Evolutionary conservation across 108 stramenopile genomes (phyloP).

Genomic region (Epipyxis sp.): DNA sequence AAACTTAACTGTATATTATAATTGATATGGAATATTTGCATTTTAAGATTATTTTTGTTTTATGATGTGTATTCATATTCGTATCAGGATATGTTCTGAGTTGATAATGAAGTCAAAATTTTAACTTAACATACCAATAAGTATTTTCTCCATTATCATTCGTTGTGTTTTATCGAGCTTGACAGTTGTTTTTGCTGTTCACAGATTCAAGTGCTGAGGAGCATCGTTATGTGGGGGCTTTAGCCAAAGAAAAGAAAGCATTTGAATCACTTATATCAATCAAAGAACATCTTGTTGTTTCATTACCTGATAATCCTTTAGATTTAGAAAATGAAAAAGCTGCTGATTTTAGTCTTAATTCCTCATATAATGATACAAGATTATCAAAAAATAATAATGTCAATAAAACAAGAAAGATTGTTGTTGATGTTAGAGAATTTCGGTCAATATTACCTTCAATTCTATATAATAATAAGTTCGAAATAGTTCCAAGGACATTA

Average conservation of each 20-base stretch:
- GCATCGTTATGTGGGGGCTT: constrained; percentile 74
- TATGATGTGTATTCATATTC: too few relatives aligned
- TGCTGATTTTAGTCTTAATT: neutral
- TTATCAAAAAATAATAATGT: neutral
- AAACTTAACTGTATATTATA: neutral
- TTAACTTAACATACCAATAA: too few relatives aligned
- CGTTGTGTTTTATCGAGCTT: neutral
- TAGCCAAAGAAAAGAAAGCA: constrained; percentile 81
- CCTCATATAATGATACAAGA: neutral
- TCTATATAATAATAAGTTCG: constrained; percentile 69
- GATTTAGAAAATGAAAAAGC: neutral
- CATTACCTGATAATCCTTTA: constrained; percentile 3
- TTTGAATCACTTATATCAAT: constrained; percentile 86
- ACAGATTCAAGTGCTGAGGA: constrained; percentile 88
- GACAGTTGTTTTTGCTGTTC: neutral
- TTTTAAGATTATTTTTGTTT: too few relatives aligned
- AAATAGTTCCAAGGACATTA: constrained; percentile 80
- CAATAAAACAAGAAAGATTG: constrained; percentile 29
- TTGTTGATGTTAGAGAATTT: constrained; percentile 95
- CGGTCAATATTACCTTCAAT: constrained; percentile 89
- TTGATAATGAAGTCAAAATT: too few relatives aligned
- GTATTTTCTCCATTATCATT: neutral
- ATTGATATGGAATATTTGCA: neutral
- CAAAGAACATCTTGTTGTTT: constrained; percentile 79
- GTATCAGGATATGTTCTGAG: too few relatives aligned